These are phyloP conservation scores for Chrysosporium keratinophilum DNA, from an alignment of 2,329 filamentous ascomycete genomes.

Conservation along the genomic window DNA sequence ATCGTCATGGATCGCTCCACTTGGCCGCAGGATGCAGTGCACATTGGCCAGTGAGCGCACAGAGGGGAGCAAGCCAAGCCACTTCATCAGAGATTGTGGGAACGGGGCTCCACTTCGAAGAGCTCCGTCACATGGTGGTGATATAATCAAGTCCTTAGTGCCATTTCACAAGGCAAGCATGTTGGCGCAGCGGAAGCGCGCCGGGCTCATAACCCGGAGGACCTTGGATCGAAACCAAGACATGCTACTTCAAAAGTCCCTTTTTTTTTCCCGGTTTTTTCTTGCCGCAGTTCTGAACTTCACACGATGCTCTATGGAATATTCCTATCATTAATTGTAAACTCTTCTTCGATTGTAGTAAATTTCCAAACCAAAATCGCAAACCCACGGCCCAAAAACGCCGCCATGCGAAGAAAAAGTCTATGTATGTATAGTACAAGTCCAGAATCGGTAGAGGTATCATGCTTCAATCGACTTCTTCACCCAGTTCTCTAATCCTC, in stretches of 20 bases:
- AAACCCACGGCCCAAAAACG: neutral
- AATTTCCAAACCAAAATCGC: neutral
- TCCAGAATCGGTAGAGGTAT: neutral
- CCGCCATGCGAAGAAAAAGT: neutral
- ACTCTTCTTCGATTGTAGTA: neutral
- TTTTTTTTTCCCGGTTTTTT: slow-evolving; percentile 3
- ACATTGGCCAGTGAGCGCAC: too few relatives aligned
- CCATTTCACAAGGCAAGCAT: slow-evolving; percentile 16
- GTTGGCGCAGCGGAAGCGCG: slow-evolving; percentile 30
- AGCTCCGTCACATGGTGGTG: too few relatives aligned
- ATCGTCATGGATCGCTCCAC: too few relatives aligned
- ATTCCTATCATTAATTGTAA: too few relatives aligned
- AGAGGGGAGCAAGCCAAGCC: too few relatives aligned
- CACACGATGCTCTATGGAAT: too few relatives aligned
- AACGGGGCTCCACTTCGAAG: too few relatives aligned
- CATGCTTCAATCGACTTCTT: slow-evolving; percentile 50
- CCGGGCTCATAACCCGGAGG: slow-evolving; percentile 34
- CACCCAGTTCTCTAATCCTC: slow-evolving; percentile 75
- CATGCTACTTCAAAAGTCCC: slow-evolving; percentile 13
- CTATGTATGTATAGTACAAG: neutral
- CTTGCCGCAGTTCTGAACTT: too few relatives aligned
- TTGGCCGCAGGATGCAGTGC: too few relatives aligned
- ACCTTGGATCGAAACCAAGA: slow-evolving; percentile 22
- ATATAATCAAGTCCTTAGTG: neutral
- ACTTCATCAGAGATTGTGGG: too few relatives aligned